Conservation (phyloP, 176 grass and related monocot genomes). For the Carex cristatella region DNA sequence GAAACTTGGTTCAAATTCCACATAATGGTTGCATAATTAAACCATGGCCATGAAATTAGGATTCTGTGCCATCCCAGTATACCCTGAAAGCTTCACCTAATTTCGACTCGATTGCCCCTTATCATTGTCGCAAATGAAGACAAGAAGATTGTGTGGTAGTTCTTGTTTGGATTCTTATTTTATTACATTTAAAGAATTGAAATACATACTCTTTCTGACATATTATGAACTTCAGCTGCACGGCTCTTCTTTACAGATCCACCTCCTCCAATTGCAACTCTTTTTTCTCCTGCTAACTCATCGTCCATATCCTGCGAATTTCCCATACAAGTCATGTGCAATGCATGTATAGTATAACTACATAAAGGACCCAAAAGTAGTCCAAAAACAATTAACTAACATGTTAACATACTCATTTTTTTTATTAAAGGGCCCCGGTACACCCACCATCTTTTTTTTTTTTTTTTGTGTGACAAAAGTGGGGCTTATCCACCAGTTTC, state of each 20-base stretch:
- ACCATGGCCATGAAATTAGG: not conserved
- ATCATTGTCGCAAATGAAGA: no score
- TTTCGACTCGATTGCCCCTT: not conserved
- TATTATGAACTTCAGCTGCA: slow-evolving; percentile 44
- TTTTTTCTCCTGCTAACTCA: slow-evolving; percentile 18
- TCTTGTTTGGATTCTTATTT: not conserved
- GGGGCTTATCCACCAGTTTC: no score
- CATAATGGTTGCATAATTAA: not conserved
- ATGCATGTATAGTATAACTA: not conserved
- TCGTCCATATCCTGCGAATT: slow-evolving; percentile 12
- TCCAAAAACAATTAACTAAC: not conserved
- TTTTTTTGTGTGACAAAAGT: no score
- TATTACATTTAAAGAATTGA: not conserved
- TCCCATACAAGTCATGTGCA: not conserved
- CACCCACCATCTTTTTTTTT: no score
- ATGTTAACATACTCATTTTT: not conserved
- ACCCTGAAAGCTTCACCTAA: not conserved
- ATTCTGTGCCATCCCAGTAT: not conserved
- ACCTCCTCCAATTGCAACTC: slow-evolving; percentile 13
- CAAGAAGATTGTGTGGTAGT: not conserved
- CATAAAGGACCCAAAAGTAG: not conserved
- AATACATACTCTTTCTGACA: slow-evolving; percentile 41
- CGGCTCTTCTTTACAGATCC: slow-evolving; percentile 32
- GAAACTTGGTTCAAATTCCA: not conserved
- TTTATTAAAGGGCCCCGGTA: no score